Evolutionary conservation across 2,329 filamentous ascomycete species (phyloP), one percentile per base, ranked within the genome.

Genomic region (Fusarium albidum): DNA sequence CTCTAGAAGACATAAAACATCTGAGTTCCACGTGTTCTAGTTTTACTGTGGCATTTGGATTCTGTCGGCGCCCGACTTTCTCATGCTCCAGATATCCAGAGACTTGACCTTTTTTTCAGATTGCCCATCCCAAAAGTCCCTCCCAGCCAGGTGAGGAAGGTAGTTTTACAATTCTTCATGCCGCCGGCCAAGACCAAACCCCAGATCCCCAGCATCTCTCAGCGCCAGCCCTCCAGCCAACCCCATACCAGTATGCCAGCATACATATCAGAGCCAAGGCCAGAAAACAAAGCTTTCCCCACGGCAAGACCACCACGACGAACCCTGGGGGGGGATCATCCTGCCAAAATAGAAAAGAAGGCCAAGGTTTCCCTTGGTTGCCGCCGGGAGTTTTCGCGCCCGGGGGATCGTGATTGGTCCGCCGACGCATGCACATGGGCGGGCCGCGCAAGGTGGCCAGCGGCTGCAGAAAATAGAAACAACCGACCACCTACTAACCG

Each of bases 391-490:
- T 12, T 18, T 11, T 17, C 8, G 21, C 14, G 12, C 31, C 13
- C 35, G 13, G 12, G 3, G 32, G 14, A 5, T 25, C 12, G 14
- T 62, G 25, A 59, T 66, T 66, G 61, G 63, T 43, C 47, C 34
- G 32, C 44, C 39, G 57, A 38, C 37, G n/a, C 46, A 56, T 49
- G 51, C 52, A 52, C 40, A 35, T 42, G 17, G 21, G 41, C 59
- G 52, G 64, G 64, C 61, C 64, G 61, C 53, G 45, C 46, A 49
- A 60, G 51, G 60, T 55, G 62, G 64, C 57, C 64, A 62, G 64
- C 64, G 64, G 50, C 61, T 67, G 64, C 56, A 66, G 61, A 65
- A 65, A 63, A 66, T 67, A 64, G 59, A 55, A 62, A 57, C 48
- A 48, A 42, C n/a, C n/a, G n/a, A n/a, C n/a, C n/a, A n/a, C n/a